Evolutionary conservation across 768 basidiomycete genomes (phyloP), one percentile per base, ranked within the genome.

Genomic region (Sarcodon sp.): DNA sequence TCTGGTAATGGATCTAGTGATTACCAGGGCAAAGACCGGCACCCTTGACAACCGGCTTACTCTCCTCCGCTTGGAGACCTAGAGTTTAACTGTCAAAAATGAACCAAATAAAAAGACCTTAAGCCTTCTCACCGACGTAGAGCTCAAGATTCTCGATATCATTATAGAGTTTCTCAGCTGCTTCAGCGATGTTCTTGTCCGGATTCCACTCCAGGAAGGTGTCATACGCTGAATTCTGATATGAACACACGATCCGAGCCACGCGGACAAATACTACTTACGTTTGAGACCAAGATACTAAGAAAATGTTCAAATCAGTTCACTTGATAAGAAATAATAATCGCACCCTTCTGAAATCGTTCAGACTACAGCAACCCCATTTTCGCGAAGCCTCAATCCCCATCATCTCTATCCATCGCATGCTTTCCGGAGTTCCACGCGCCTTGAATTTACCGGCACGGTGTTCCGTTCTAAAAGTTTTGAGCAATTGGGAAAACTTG

Each of bases 1-100:
- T 33, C 88, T 79, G 55, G 83, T 83, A 56, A 87, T 76, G 8
- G 88, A 27, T 27, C 2, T 27, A 27, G 4, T 3, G 90, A 63
- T 85, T 89, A 79, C 82, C 81, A 52, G 88, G 87, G 64, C 88
- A 91, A 47, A 91, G 73, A 48, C 88, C 88, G 47, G 88, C 84
- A 45, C 88, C 88, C 0, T 80, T 78, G 16, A 80, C 71, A 35
- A 87, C 66, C 10, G 77, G 81, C 58, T 89, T 91, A 1, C 79
- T 66, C 33, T 83, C 77, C 57, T 88, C 86, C 0, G 85, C 87
- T 54, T 87, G 82, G 18, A 89, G 67, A 44, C 87, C 83, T 27
- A 27, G 4, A 27, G 3, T 27, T 27, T 4, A 2, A 4, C 21
- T 4, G 21, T 27, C 21, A 27, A 4, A 27, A 27, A 27, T 4